A percentile compares a stretch with the other conserved stretches of the same genome.
Evolutionary conservation across 2,329 filamentous ascomycete species (phyloP).

Genomic region (Fusarium lyarnte): DNA sequence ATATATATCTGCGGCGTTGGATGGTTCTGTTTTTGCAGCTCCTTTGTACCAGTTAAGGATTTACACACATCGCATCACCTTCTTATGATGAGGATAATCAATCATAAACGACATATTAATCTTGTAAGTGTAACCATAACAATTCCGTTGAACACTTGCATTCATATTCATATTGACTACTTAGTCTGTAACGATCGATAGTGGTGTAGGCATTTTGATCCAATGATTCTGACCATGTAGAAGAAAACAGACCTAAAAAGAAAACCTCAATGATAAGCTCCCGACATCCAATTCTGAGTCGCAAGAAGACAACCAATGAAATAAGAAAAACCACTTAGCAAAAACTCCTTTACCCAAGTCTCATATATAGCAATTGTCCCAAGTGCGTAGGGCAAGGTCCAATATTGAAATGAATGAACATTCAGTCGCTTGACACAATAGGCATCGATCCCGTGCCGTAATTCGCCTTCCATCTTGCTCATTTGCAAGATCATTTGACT

Average conservation of each 20-base stretch:
- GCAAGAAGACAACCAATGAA: slow-evolving; percentile 11
- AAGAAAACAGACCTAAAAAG: neutral
- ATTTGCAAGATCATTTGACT: slow-evolving; percentile 34
- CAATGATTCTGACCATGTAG: slow-evolving; percentile 8
- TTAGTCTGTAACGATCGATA: slow-evolving; percentile 39
- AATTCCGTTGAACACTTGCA: neutral
- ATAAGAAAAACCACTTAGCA: slow-evolving; percentile 19
- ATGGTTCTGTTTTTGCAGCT: neutral
- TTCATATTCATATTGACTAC: slow-evolving; percentile 29
- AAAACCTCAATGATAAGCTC: neutral
- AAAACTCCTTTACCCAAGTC: slow-evolving; percentile 41
- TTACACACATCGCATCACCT: neutral
- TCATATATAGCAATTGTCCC: slow-evolving; percentile 33
- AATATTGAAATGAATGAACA: slow-evolving; percentile 33
- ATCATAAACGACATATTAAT: neutral
- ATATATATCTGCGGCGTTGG: neutral
- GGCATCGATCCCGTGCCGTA: slow-evolving; percentile 25
- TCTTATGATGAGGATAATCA: neutral
- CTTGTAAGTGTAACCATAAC: neutral
- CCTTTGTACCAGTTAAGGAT: neutral
- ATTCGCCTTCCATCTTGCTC: slow-evolving; percentile 35
- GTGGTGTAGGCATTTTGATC: slow-evolving; percentile 18
- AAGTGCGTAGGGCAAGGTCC: slow-evolving; percentile 14
- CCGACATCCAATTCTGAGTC: slow-evolving; percentile 16
- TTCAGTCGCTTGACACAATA: slow-evolving; percentile 20